Evolutionary conservation across 2,329 filamentous ascomycete genomes (phyloP), one percentile per base, ranked within the genome.

Genomic region (Metarhizium brunneum): DNA sequence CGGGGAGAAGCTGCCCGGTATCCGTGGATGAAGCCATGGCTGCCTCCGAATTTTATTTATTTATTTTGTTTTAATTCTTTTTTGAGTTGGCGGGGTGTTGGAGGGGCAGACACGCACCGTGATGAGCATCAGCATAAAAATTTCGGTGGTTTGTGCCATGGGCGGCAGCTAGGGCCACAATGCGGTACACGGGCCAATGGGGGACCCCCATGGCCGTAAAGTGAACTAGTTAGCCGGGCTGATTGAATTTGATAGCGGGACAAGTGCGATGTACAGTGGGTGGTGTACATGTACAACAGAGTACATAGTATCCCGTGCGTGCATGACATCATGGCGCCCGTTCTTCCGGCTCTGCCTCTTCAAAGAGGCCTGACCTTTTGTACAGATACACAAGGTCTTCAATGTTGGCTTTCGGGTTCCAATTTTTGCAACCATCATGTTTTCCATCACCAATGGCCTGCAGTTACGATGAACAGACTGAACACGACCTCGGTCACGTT

Each of bases 401-500:
- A 25, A 25, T 25, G 16, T 25, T 13, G 18, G 8, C 20, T 47
- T 47, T 47, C 43, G 3, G n/a, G 18, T 13, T 47, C 7, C 25
- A 48, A 30, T 5, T 48, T 18, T 6, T 6, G 20, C 1, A 47
- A 29, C 36, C 11, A 35, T 32, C 38, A 40, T 47, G 50, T 35
- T 48, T 32, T 6, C 8, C 29, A 45, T 35, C 6, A 10, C 49
- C 14, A 20, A 54, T 13, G 11, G n/a, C 25, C n/a, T 40, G 29
- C 40, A n/a, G 30, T 35, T 2, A 50, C 48, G 7, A 80, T 79
- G 76, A 76, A 75, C 57, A 67, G 67, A 55, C 81, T 94, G 64
- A 92, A 89, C 71, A 95, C 91, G 18, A 80, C 92, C 43, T 85
- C 88, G 14, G 86, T 97, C 58, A 84, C 86, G 56, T 81, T 90